Percentiles rank a stretch among this genome's conserved stretches.
phyloP scores from a whole-genome alignment of 1,284 basidiomycete genomes.

The Dichomitus squalens region DNA sequence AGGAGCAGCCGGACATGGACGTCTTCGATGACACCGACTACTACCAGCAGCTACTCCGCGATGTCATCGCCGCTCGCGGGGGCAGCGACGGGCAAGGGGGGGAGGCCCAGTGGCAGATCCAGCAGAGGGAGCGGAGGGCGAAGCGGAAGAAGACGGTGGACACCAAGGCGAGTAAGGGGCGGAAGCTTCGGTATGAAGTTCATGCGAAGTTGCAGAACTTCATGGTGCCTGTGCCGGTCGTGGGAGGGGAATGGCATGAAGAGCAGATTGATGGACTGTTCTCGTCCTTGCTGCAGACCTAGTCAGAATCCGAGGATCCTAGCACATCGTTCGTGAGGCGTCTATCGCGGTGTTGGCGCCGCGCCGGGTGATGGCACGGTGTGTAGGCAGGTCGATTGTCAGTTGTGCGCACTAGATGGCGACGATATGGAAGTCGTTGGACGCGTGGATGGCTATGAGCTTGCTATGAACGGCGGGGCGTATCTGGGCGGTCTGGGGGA shows the following conservation, averaged over 20 bases:
- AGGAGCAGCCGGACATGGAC: slow-evolving; percentile 47
- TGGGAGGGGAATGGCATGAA: slow-evolving; percentile 77
- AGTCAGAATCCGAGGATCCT: neutral
- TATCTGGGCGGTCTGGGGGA: neutral
- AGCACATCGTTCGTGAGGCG: neutral
- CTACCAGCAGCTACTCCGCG: slow-evolving; percentile 86
- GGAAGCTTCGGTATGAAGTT: slow-evolving; percentile 72
- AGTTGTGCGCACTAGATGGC: neutral
- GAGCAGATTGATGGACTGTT: slow-evolving; percentile 94
- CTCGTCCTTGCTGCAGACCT: slow-evolving; percentile 62
- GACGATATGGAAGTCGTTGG: neutral
- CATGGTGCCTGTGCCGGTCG: slow-evolving; percentile 82
- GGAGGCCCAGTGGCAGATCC: slow-evolving; percentile 60
- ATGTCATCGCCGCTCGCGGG: slow-evolving; percentile 79
- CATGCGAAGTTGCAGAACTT: slow-evolving; percentile 95
- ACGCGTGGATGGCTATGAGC: neutral
- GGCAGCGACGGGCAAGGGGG: slow-evolving; percentile 42
- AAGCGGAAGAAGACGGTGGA: slow-evolving; percentile 80
- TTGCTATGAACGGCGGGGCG: neutral
- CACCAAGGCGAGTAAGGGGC: slow-evolving; percentile 91
- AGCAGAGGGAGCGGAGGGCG: slow-evolving; percentile 68
- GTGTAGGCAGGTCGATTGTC: neutral
- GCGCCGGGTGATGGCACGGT: neutral
- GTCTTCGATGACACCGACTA: slow-evolving; percentile 90
- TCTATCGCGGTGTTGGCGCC: neutral